Percentiles rank a stretch among this genome's conserved stretches.
phyloP scores from a whole-genome alignment of 768 basidiomycete genomes.

The Pleurotus tuber-regium region DNA sequence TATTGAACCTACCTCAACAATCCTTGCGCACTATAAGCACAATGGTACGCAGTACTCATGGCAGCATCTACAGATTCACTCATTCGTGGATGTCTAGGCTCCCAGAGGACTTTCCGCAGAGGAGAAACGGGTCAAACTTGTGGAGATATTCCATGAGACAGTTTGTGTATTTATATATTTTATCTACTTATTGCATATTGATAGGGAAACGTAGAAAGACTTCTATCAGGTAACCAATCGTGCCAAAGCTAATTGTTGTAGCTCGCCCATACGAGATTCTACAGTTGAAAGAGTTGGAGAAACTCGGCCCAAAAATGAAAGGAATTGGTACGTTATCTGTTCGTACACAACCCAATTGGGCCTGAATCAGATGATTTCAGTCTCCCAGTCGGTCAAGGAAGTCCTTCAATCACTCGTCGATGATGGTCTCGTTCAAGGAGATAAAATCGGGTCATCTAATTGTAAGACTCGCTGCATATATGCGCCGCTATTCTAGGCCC shows the following conservation, averaged over 20 bases:
- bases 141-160: conserved; percentile 94
- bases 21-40: too few species aligned
- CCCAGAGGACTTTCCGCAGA: conserved; percentile 84
- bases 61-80: too few species aligned
- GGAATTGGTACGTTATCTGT: conserved; percentile 64
- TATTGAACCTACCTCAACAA: too few species aligned
- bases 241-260: background rate
- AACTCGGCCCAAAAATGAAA: conserved; percentile 83
- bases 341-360: background rate
- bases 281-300: conserved; percentile 91
- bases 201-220: conserved; percentile 56
- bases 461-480: conserved; percentile 49
- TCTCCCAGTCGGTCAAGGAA: conserved; percentile 90
- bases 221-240: conserved; percentile 62
- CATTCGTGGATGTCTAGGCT: too few species aligned
- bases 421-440: conserved; percentile 80
- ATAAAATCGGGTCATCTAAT: conserved; percentile 95
- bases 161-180: conserved; percentile 33
- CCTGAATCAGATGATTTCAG: conserved; percentile 32
- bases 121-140: conserved; percentile 84
- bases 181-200: background rate
- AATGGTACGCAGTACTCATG: too few species aligned
- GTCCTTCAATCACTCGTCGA: conserved; percentile 85
- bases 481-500: conserved; percentile 14
- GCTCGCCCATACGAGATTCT: conserved; percentile 3